These are phyloP conservation scores for Phlebopus sp. DNA, from an alignment of 1,284 basidiomycete genomes.

Conservation along the genomic window DNA sequence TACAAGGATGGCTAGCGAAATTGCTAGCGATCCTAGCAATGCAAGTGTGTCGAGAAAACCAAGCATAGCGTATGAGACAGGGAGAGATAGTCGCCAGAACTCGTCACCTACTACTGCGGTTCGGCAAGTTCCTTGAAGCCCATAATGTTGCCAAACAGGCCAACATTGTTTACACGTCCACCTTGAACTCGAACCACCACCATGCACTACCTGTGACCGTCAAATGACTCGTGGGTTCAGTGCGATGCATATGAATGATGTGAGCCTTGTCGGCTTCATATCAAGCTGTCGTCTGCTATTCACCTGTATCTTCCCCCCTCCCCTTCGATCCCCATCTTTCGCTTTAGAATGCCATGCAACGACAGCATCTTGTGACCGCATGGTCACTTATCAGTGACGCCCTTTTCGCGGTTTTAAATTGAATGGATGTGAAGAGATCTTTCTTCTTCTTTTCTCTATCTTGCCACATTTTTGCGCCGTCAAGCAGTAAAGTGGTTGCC, in stretches of 20 bases:
- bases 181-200: conserved; percentile 41
- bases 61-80: conserved; percentile 34
- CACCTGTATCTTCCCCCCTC: too few relatives aligned
- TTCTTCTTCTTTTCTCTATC: too few relatives aligned
- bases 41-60: conserved; percentile 40
- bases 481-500: too few relatives aligned
- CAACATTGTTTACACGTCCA: conserved; percentile 4
- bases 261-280: too few relatives aligned
- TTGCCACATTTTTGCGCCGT: too few relatives aligned
- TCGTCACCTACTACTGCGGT: conserved; percentile 9
- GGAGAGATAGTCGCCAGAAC: not conserved
- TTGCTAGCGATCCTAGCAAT: conserved; percentile 45
- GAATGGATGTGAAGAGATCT: too few relatives aligned
- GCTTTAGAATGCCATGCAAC: too few relatives aligned
- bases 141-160: conserved; percentile 23
- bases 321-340: too few relatives aligned
- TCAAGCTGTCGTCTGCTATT: too few relatives aligned
- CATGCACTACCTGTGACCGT: conserved; percentile 21
- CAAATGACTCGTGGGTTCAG: not conserved
- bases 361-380: too few relatives aligned
- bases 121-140: conserved; percentile 28
- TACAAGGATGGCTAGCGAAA: conserved; percentile 55
- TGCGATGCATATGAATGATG: not conserved
- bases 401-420: too few relatives aligned
- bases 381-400: too few relatives aligned